Percentiles rank a stretch among this genome's conserved stretches.
These are phyloP conservation scores for Phlyctochytrium arcticum DNA, from an alignment of 192 early-diverging fungal genomes.

Conservation along the genomic window DNA sequence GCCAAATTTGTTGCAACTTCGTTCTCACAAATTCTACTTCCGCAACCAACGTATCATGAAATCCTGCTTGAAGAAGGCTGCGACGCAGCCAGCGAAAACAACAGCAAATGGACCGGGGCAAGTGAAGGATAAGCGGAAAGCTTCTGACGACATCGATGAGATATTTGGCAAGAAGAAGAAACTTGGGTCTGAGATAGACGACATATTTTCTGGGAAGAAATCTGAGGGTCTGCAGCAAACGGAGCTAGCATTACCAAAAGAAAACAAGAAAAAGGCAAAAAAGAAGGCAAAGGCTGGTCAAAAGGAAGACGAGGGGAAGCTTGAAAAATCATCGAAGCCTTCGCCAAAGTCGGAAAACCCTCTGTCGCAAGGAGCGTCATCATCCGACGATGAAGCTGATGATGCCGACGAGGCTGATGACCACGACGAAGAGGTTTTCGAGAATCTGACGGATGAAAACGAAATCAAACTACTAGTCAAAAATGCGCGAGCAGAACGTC, in stretches of 20 bases:
- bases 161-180: background rate
- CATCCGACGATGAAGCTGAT: background rate
- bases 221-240: background rate
- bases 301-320: background rate
- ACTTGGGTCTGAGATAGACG: constrained; percentile 18
- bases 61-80: background rate
- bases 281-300: background rate
- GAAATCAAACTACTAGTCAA: background rate
- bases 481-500: background rate
- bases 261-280: background rate
- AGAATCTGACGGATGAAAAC: constrained; percentile 1
- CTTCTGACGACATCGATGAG: background rate
- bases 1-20: background rate
- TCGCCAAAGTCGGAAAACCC: background rate
- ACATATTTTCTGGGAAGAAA: constrained; percentile 22
- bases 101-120: too few species aligned
- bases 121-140: background rate
- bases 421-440: constrained; percentile 11
- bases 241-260: constrained; percentile 5
- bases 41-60: background rate
- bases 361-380: background rate
- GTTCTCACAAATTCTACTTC: background rate
- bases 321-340: too few species aligned
- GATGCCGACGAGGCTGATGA: background rate
- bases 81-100: too few species aligned